Evolutionary conservation across 2,329 filamentous ascomycete species (phyloP), one percentile per base, ranked within the genome.

Genomic region (Colletotrichum limetticola): DNA sequence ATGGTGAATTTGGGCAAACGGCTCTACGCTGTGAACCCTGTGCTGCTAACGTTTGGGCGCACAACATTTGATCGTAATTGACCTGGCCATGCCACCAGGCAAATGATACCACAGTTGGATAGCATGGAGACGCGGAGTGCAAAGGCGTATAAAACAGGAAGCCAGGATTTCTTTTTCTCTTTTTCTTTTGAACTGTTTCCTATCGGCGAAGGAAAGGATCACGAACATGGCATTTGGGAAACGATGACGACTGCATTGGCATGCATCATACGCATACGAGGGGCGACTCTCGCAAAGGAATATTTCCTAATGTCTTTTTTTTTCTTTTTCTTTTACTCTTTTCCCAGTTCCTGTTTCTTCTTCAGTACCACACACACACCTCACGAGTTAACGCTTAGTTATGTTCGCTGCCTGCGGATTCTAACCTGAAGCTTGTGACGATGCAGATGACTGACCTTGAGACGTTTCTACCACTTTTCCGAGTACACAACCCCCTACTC

Each of bases 61-160:
- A 56, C 30, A 5, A 71, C 32, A 62, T 73, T 70, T 66, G 52
- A 65, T 72, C 57, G 53, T 59, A 64, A 59, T 59, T 35, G 71
- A 59, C 61, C 71, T 62, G 68, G 71, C 61, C 30, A 57, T 59
- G 66, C 66, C 68, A 74, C 71, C 68, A 49, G 71, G 68, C 61
- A 62, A 49, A 66, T 71, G 61, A 74, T 74, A 74, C 68, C 62
- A 71, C 37, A 58, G 61, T 71, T 49, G 68, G 59, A 66, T 67
- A 74, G 68, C 28, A 62, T 52, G 67, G 68, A 62, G 57, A 32
- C 32, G 32, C 37, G 60, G 12, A 46, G 57, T 60, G 71, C 61
- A 60, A 68, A 60, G 72, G 65, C 70, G 72, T 74, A 69, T 63
- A 71, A 74, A 74, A 74, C 35, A 52, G 70, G 28, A 4, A 62